Evolutionary conservation across 225 moss, liverwort and hornwort genomes (phyloP).

Genomic region (Straminergon stramineum): DNA sequence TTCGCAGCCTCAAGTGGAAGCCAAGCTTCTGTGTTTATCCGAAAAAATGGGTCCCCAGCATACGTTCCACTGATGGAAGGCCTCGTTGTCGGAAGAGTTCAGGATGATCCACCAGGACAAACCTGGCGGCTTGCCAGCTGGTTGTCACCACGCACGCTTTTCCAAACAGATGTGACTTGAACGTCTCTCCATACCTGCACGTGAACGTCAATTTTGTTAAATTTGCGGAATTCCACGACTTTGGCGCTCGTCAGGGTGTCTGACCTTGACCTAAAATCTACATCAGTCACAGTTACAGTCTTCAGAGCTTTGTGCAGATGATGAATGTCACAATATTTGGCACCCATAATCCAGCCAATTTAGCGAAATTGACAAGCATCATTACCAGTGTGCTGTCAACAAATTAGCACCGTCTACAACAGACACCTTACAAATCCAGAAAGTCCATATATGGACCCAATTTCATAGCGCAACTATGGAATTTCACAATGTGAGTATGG

Average conservation of each 20-base stretch:
- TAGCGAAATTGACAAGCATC: not conserved
- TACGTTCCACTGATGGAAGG: not conserved
- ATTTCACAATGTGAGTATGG: not conserved
- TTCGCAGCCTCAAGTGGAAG: slow-evolving; percentile 3
- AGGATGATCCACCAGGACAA: slow-evolving; percentile 13
- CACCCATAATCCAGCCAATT: too few relatives aligned
- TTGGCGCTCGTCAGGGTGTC: not conserved
- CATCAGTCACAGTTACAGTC: not conserved
- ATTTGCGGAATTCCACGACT: not conserved
- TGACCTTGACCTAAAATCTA: not conserved
- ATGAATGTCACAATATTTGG: not conserved
- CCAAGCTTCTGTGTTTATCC: not conserved
- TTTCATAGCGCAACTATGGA: not conserved
- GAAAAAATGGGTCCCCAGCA: slow-evolving; percentile 4
- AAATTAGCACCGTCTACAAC: not conserved
- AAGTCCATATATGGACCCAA: too few relatives aligned
- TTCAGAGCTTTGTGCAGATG: not conserved
- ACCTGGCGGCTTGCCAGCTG: slow-evolving; percentile 15
- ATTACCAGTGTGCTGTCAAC: too few relatives aligned
- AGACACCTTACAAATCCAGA: not conserved
- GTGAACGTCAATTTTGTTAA: too few relatives aligned
- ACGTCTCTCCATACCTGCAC: slow-evolving; percentile 11
- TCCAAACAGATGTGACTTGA: slow-evolving; percentile 20
- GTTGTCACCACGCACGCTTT: slow-evolving; percentile 5
- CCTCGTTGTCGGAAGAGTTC: not conserved